Evolutionary conservation across 768 basidiomycete genomes (phyloP).

Genomic region (Cubamyces lactineus): DNA sequence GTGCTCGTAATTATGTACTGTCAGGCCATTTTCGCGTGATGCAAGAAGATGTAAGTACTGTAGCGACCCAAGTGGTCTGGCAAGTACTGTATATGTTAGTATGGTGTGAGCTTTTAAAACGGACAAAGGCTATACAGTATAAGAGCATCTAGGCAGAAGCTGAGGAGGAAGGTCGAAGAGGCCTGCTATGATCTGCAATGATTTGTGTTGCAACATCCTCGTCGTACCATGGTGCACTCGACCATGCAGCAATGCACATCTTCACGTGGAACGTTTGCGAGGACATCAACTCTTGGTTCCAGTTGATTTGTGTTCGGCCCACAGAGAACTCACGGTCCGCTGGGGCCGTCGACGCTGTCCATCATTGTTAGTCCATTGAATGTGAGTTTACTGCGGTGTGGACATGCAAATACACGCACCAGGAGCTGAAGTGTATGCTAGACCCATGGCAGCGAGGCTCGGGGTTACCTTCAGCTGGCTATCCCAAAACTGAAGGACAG

Average conservation of each 20-base stretch:
- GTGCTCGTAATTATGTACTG: too few species aligned
- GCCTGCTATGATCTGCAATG: background rate
- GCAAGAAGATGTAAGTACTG: too few species aligned
- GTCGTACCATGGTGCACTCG: background rate
- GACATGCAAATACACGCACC: background rate
- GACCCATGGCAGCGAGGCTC: background rate
- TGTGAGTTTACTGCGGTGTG: too few species aligned
- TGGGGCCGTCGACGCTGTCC: background rate
- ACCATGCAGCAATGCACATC: background rate
- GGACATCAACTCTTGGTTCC: slow-evolving; percentile 5
- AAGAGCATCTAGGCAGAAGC: too few species aligned
- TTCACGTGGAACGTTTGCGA: slow-evolving; percentile 2
- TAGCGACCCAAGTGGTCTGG: too few species aligned
- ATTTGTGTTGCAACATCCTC: background rate
- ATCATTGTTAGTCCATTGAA: too few species aligned
- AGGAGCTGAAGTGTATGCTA: slow-evolving; percentile 1
- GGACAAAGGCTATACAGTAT: too few species aligned
- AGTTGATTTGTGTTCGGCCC: slow-evolving; percentile 1
- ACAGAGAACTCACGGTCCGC: background rate
- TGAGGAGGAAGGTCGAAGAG: too few species aligned
- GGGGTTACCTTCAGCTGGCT: background rate
- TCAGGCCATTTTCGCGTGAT: too few species aligned
- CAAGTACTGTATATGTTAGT: too few species aligned
- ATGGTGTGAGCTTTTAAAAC: too few species aligned
- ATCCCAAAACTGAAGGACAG: slow-evolving; percentile 2